Conservation (phyloP, 176 grass and related monocot genomes). For the Juncus effusus region DNA sequence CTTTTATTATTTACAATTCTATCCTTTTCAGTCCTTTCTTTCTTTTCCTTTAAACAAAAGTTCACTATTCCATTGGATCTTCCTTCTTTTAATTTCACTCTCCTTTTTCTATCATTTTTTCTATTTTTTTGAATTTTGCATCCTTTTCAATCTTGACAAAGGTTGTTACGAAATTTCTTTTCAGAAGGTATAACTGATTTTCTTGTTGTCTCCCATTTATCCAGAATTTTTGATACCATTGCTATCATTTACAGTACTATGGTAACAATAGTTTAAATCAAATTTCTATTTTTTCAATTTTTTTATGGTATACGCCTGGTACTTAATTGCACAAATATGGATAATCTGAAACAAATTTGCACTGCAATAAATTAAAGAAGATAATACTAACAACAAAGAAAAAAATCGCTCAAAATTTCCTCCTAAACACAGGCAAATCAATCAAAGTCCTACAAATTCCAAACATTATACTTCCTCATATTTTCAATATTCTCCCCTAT, state of each 20-base stretch:
- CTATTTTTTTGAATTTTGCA: neutral
- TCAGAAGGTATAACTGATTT: neutral
- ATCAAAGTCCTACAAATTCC: slow-evolving; percentile 43
- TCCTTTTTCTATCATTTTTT: neutral
- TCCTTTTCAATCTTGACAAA: neutral
- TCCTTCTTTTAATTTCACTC: no score
- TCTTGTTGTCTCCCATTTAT: no score
- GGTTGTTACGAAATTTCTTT: slow-evolving; percentile 16
- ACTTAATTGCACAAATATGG: neutral
- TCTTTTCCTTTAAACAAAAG: no score
- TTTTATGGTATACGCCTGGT: neutral
- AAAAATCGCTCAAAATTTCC: neutral
- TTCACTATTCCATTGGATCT: no score
- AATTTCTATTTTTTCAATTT: neutral
- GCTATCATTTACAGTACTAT: no score
- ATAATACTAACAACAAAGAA: neutral
- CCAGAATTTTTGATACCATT: neutral
- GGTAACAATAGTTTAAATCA: neutral
- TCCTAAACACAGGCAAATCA: neutral
- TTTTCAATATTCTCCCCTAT: slow-evolving; percentile 75
- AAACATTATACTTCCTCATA: slow-evolving; percentile 72
- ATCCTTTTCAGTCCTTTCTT: no score
- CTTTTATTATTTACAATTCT: no score
- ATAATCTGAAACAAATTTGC: neutral
- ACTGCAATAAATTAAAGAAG: neutral